Base-by-base conservation (phyloP, 306 rosid species). In the Elaeagnus macrophylla region DNA sequence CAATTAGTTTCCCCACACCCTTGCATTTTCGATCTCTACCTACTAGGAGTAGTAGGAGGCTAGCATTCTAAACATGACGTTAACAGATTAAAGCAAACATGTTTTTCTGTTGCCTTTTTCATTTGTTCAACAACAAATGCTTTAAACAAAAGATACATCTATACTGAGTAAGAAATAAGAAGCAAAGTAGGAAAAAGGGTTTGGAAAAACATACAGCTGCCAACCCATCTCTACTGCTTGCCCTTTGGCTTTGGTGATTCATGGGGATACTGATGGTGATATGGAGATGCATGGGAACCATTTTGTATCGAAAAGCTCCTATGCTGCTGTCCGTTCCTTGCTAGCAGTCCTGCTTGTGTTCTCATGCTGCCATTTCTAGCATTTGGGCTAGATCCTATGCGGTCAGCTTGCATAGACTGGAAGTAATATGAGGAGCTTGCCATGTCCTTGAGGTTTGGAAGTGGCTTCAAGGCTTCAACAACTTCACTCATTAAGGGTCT, bases 401-500 rank as follows among this genome's bases (percentile, higher is more conserved):
- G 88, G 61, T 86, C 95, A 5, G 77, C 77, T 66, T 81, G 82
- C 83, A 86, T 77, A 15, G 94, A 70, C 72, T 90, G 97, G 73
- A 86, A 90, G 66, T 79, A 83, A 56, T 90, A 90, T 3, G 95
- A 90, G 41, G 95, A 86, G 77, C 95, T 86, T 39, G 95, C 97
- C 95, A 90, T 86, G 79, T 90, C 97, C 77, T 86, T 90, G 7
- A 90, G 95, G 77, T 76, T 82, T 56, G 87, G 95, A 57, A 86
- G 76, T 15, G 97, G 97, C 75, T 81, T 90, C 45, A 90, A 73
- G 63, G 78, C 94, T 73, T 90, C 97, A 1, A 90, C 88, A 43
- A 90, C 95, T 76, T 90, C 97, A 47, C 88, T 83, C 97, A 90
- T 90, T 5, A 81, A 64, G 38, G 97, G 97, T 54, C 97, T 81